phyloP scores from a whole-genome alignment of 1,139 yeast species.

The Eremothecium gossypii region DNA sequence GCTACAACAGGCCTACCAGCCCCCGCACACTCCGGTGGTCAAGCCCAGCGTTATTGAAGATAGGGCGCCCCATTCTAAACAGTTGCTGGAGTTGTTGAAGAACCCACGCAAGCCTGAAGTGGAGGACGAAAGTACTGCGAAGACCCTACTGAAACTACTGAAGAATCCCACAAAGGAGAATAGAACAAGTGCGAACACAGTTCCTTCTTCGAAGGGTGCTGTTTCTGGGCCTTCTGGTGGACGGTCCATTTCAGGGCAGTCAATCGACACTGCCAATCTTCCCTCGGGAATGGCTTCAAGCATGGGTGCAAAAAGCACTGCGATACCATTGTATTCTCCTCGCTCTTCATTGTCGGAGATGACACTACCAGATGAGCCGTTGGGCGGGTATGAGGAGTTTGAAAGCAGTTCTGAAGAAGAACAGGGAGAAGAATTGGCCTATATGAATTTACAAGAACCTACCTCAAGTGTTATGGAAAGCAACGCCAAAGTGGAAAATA shows the following conservation, averaged over 20 bases:
- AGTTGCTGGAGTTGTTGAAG: conserved; percentile 34
- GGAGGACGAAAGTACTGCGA: conserved; percentile 1
- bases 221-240: not conserved
- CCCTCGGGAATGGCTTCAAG: not conserved
- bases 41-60: conserved; percentile 14
- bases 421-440: conserved; percentile 17
- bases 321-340: not conserved
- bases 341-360: not conserved
- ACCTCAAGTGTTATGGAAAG: conserved; percentile 34
- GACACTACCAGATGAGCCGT: conserved; percentile 4
- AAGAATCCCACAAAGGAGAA: conserved; percentile 2
- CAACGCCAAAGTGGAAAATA: conserved; percentile 8
- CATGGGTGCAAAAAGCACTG: not conserved
- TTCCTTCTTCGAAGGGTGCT: not conserved
- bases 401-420: conserved; percentile 19
- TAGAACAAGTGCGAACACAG: not conserved
- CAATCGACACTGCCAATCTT: not conserved
- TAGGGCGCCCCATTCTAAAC: conserved; percentile 11
- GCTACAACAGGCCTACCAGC: conserved; percentile 12
- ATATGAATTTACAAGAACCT: conserved; percentile 7
- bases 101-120: conserved; percentile 2
- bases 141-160: conserved; percentile 1
- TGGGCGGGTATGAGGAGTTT: conserved; percentile 19
- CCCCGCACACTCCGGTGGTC: conserved; percentile 8
- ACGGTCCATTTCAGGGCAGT: not conserved